Base-by-base conservation (phyloP, 495 filamentous ascomycete species). In the Chlorociboria aeruginascens region DNA sequence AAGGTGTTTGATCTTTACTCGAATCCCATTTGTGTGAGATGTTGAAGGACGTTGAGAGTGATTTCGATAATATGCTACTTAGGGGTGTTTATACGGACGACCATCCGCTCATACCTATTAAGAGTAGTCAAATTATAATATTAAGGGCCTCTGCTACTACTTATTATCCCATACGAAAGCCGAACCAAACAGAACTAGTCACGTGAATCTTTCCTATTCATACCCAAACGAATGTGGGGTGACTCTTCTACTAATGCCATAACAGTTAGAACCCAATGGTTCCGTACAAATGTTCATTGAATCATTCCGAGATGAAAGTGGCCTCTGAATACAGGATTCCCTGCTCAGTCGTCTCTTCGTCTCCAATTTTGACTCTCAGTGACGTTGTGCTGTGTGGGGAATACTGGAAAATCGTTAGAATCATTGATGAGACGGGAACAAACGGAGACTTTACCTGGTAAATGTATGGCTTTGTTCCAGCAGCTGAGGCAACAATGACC, bases 381-480 rank as follows among this genome's bases (percentile, higher is more conserved):
- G 78, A 74, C 35, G 86, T 65, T 60, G 69, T 63, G 13, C 49
- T 58, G 39, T 72, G 64, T 14, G 84, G 82, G 1, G 69, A 70
- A 63, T 78, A 93, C 83, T 90, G 42, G 10, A 53, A 32, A n/a
- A 10, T 33, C 35, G 58, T 69, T 55, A 66, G 61, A 35, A 42
- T 10, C 1, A 45, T 50, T 25, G 3, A 10, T 30, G 13, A 34
- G 28, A 44, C 30, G 34, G 39, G 10, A 41, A 29, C 1, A 35
- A 32, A 13, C 10, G 20, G 34, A 33, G 9, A 11, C 59, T 71
- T 36, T 59, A 90, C 89, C 77, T 95, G 90, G 69, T 95, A 98
- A 60, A 98, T 96, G 62, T 95, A 98, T 8, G 92, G 93, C 68
- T 85, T 87, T 16, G 92, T 90, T 51, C 92, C 92, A 2, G 80